Base-by-base conservation (phyloP, 2,329 filamentous ascomycete species). In the Colletotrichum kahawae region DNA sequence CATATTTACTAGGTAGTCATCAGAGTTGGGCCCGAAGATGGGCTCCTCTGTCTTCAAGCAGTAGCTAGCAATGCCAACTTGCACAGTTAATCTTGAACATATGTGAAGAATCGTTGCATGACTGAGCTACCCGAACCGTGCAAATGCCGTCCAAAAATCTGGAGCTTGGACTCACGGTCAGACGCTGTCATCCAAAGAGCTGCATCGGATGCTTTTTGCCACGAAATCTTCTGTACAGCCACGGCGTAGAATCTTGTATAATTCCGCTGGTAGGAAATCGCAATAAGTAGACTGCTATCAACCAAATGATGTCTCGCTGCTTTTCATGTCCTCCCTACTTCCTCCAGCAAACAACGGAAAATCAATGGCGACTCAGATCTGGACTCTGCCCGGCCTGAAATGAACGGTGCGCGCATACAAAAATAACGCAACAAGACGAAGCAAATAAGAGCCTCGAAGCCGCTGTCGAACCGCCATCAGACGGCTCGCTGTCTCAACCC, bases 51-150 rank as follows among this genome's bases (percentile, higher is more conserved):
- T 68, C 36, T 66, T 56, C 43, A 13, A 43, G 36, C 34, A 68
- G 60, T 77, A 54, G 48, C 59, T 48, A 72, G 63, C 72, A 75
- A 75, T 67, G 56, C 38, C n/a, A 60, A 60, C n/a, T 56, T 57
- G 54, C 63, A 72, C 12, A 56, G 33, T 71, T 56, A 34, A 71
- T 72, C 68, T 72, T 72, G 54, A 31, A 63, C 27, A 36, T 57
- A 48, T 51, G 27, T 36, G 34, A 36, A 34, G 29, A 3, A 54
- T 8, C 66, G 31, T 18, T 14, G 9, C 16, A 51, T 21, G 29
- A 34, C 4, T 29, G 54, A 51, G 43, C n/a, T 51, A 51, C 10
- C 43, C 43, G 6, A 21, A 51, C 13, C 43, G 12, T 13, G 43
- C 10, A 16, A 51, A 12, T 24, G n/a, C 2, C 43, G 43, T 51